Evolutionary conservation across 2,329 filamentous ascomycete species (phyloP), one percentile per base, ranked within the genome.

Genomic region (Alternaria gaisen): DNA sequence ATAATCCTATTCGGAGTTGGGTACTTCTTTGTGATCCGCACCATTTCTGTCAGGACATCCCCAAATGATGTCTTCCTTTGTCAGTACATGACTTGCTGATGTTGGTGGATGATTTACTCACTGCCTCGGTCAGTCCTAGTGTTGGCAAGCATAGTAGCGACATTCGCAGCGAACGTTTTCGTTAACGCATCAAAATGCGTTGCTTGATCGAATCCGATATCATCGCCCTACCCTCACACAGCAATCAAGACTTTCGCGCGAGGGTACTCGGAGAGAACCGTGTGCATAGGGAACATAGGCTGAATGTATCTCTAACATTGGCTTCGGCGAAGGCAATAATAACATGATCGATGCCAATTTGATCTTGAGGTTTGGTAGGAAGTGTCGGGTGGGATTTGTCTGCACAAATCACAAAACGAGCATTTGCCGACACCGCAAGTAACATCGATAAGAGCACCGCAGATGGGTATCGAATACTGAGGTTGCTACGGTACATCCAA

Each of bases 191-290:
- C 1, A 11, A 83, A 84, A 9, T 76, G 82, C 1, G 88, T 86
- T 0, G 85, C 89, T 2, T 60, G 75, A 0, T 85, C 83, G 70
- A 91, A 93, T 0, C 89, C 90, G 7, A 77, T 74, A 0, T 85
- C 88, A 61, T 92, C 88, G 0, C 90, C 90, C 90, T 91, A 93
- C 53, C 90, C 91, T 11, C 91, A 91, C 64, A 93, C 87, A 20
- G 91, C 90, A 38, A 93, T 83, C 80, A 90, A 84, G 22, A 93
- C 77, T 66, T 90, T 88, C 20, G 88, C 88, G 26, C 81, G 81
- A 0, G 83, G 73, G 56, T 88, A 90, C 20, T 86, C 79, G 16
- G 78, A 77, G 18, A 87, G 84, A 44, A 88, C 80, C 4, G 83
- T 24, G 1, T 80, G 0, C 77, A 71, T 2, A 89, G 75, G 1